phyloP scores from a whole-genome alignment of 2,329 filamentous ascomycete genomes.

The Botrytis byssoidea region DNA sequence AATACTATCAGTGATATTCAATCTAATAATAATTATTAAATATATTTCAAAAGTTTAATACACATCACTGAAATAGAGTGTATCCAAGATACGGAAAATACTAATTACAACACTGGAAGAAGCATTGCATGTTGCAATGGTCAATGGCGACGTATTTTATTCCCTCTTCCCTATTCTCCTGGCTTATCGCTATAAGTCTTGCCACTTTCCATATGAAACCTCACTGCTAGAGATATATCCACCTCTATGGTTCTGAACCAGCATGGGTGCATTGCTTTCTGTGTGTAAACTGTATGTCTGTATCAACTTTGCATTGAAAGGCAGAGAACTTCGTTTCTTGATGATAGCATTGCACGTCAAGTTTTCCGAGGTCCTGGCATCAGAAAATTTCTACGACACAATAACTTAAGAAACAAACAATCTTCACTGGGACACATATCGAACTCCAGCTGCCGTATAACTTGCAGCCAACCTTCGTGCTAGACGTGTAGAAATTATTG shows the following conservation, averaged over 20 bases:
- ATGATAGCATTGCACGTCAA: neutral
- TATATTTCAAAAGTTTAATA: too few species aligned
- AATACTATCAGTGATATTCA: too few species aligned
- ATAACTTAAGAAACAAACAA: neutral
- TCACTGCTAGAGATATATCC: slow-evolving; percentile 45
- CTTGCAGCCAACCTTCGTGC: neutral
- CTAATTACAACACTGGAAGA: slow-evolving; percentile 38
- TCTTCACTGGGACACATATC: neutral
- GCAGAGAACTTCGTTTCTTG: too few species aligned
- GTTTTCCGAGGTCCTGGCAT: neutral
- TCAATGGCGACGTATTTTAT: slow-evolving; percentile 38
- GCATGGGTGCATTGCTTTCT: neutral
- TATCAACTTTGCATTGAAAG: too few species aligned
- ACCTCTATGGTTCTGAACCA: slow-evolving; percentile 39
- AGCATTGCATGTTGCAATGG: slow-evolving; percentile 51
- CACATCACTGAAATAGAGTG: too few species aligned
- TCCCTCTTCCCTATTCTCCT: slow-evolving; percentile 39
- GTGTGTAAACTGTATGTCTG: too few species aligned
- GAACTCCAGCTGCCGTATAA: neutral
- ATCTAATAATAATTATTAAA: too few species aligned
- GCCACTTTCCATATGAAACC: slow-evolving; percentile 39
- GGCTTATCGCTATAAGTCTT: slow-evolving; percentile 39
- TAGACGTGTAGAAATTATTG: neutral
- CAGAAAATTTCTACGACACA: neutral
- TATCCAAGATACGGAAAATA: too few species aligned